phyloP scores from a whole-genome alignment of 2,329 filamentous ascomycete genomes.

The Arthrobotrys musiformis region DNA sequence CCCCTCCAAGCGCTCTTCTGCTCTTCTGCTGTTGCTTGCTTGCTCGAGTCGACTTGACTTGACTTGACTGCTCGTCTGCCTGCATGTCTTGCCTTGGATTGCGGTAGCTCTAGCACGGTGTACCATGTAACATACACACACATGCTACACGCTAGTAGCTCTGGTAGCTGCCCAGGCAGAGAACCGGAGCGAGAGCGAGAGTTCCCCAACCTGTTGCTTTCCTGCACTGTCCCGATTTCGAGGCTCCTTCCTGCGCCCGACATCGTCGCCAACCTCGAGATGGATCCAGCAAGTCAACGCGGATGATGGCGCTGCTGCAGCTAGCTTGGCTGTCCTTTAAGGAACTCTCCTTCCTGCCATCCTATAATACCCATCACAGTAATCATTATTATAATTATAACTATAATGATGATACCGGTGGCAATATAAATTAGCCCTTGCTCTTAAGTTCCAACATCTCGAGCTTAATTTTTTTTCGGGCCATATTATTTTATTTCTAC shows the following conservation, averaged over 20 bases:
- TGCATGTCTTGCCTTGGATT: constrained; percentile 47
- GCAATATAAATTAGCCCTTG: constrained; percentile 5
- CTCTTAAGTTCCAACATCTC: background rate
- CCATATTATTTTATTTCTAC: background rate
- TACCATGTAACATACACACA: background rate
- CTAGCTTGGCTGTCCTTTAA: constrained; percentile 1
- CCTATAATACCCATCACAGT: background rate
- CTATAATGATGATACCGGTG: background rate
- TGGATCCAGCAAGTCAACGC: constrained; percentile 47
- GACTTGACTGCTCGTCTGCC: background rate
- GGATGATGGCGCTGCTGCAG: constrained; percentile 5
- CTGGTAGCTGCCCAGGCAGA: background rate
- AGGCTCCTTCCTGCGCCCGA: constrained; percentile 40
- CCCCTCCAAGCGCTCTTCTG: constrained; percentile 18
- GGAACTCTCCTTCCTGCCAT: constrained; percentile 16
- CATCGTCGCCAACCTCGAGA: constrained; percentile 32
- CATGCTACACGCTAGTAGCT: background rate
- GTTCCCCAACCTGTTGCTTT: constrained; percentile 22
- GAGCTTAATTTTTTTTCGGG: background rate
- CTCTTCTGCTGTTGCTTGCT: background rate
- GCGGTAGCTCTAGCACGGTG: constrained; percentile 9
- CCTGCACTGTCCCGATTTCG: constrained; percentile 12
- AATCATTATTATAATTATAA: background rate
- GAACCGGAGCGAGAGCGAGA: no score
- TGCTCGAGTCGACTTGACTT: no score